Conservation (phyloP, 2,329 filamentous ascomycete species). For the Colletotrichum graminicola region DNA sequence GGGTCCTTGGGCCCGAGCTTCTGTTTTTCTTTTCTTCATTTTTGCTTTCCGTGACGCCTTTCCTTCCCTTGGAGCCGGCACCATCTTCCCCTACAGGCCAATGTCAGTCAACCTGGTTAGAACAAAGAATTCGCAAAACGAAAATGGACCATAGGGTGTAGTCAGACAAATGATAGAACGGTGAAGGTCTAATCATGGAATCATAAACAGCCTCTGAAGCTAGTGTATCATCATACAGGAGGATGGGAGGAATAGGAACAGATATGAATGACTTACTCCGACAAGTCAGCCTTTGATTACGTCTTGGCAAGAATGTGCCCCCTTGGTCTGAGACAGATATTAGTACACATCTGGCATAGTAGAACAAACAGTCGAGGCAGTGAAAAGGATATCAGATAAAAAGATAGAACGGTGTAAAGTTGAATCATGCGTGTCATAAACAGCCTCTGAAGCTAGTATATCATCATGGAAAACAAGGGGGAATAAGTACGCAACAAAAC, state of each 20-base stretch:
- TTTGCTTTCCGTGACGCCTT: background rate
- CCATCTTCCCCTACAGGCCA: background rate
- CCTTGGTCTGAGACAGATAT: background rate
- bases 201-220: constrained; percentile 65
- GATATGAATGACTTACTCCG: background rate
- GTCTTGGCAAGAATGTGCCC: background rate
- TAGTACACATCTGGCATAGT: constrained; percentile 22
- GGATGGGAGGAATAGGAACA: background rate
- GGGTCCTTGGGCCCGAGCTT: constrained; percentile 6
- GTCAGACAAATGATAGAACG: constrained; percentile 47
- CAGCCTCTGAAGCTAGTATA: constrained; percentile 58
- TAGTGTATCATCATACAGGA: constrained; percentile 54
- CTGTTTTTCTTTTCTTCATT: background rate
- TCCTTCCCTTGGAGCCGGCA: background rate
- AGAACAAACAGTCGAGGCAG: background rate
- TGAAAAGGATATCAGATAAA: constrained; percentile 31
- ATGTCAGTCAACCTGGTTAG: background rate
- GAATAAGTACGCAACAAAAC: background rate
- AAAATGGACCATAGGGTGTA: background rate
- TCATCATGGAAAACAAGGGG: constrained; percentile 53
- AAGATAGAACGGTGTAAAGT: constrained; percentile 51
- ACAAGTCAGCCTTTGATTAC: background rate
- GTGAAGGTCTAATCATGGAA: constrained; percentile 55
- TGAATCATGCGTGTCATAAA: constrained; percentile 60
- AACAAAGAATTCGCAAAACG: background rate